Base-by-base conservation (phyloP, 2,329 filamentous ascomycete species). In the Cladorrhinum sp. region DNA sequence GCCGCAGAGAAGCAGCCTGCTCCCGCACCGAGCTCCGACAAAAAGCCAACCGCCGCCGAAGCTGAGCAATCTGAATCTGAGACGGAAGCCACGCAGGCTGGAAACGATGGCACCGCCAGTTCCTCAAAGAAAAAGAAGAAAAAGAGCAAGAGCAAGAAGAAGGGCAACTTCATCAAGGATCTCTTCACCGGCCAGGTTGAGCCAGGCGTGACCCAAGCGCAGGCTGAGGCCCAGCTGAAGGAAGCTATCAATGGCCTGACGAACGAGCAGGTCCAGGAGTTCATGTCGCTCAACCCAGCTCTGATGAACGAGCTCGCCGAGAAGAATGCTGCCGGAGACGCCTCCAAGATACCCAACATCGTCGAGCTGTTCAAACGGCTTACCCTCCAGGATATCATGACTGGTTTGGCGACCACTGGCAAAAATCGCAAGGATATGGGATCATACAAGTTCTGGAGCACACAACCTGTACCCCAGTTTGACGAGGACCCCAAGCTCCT, bases 381-480 rank as follows among this genome's bases (percentile, higher is more conserved):
- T 71, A 87, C 81, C 65, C 77, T 91, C 58, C 83, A 87, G 71
- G 87, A 91, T 64, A 85, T 91, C 71, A 85, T 91, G 82, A 90
- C 89, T 1, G 88, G 89, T 0, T 75, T 91, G 69, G 89, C 92
- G 16, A 81, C 91, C 7, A 87, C 85, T 63, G 90, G 90, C 59
- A 96, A 95, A 81, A 96, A 96, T 71, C 88, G 86, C 68, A 97
- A 96, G 79, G 93, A 97, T 72, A 96, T 97, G 92, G 92, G 89
- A 6, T 91, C 88, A 61, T 97, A 98, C 82, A 97, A 96, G 77
- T 99, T 99, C 79, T 99, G 95, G 95, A 88, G 92, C 75, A 99
- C 95, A 51, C 95, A 99, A 75, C 95, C 95, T 0, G 95, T 99
- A 61, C 90, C 91, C 55, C 88, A 88, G 71, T 96, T 98, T 71